These are phyloP conservation scores for Bidens hawaiensis DNA, from an alignment of 140 eudicot genomes.

Conservation along the genomic window DNA sequence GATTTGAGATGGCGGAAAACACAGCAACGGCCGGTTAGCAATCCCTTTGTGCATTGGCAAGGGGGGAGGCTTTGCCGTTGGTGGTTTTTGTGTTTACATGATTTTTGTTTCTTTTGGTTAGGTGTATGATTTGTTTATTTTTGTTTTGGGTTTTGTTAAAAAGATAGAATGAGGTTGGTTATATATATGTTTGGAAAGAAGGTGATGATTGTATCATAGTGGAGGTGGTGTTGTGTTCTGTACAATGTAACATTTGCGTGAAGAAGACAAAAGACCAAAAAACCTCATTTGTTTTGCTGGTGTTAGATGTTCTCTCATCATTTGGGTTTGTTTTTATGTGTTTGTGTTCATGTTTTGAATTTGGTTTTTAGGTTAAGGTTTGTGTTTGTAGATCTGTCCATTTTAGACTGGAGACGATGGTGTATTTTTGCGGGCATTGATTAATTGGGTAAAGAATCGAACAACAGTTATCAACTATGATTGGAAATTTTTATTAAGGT, in stretches of 20 bases:
- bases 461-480: too few relatives aligned
- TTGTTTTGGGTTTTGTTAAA: slow-evolving; percentile 14
- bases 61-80: slow-evolving; percentile 22
- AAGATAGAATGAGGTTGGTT: slow-evolving; percentile 16
- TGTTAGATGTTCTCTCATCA: neutral
- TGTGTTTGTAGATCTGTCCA: too few relatives aligned
- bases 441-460: too few relatives aligned
- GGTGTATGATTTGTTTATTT: slow-evolving; percentile 42
- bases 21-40: slow-evolving; percentile 8
- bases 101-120: slow-evolving; percentile 15
- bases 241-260: slow-evolving; percentile 42
- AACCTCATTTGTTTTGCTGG: neutral
- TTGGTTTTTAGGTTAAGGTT: too few relatives aligned
- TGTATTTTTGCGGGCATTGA: too few relatives aligned
- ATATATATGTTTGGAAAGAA: slow-evolving; percentile 25
- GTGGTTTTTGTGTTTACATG: slow-evolving; percentile 22
- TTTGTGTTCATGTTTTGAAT: too few relatives aligned
- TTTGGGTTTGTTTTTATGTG: too few relatives aligned
- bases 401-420: too few relatives aligned
- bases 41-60: slow-evolving; percentile 57
- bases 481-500: too few relatives aligned
- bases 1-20: slow-evolving; percentile 17
- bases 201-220: slow-evolving; percentile 42
- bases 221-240: slow-evolving; percentile 33
- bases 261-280: slow-evolving; percentile 11